These are phyloP conservation scores for Podaxis sp. DNA, from an alignment of 768 basidiomycete genomes.

Conservation along the genomic window DNA sequence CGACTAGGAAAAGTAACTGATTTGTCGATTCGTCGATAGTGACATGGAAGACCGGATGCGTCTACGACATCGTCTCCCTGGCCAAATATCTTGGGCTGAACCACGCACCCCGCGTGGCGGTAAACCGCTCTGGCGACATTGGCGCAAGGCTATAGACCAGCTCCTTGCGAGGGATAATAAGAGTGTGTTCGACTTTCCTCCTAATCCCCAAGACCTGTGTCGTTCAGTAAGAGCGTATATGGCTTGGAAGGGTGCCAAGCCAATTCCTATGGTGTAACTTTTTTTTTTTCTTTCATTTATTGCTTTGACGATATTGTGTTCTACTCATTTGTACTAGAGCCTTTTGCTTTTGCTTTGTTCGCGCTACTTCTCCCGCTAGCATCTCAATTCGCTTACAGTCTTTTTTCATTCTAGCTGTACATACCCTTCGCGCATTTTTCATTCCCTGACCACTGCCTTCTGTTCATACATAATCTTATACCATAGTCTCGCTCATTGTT, in stretches of 20 bases:
- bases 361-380: neutral
- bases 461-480: neutral
- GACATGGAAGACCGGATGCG: conserved; percentile 76
- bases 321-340: neutral
- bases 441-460: neutral
- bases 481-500: neutral
- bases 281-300: neutral
- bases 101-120: conserved; percentile 27
- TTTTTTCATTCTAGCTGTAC: neutral
- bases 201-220: conserved; percentile 31
- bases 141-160: conserved; percentile 13
- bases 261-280: conserved; percentile 1
- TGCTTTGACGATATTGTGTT: neutral
- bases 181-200: conserved; percentile 31
- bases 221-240: conserved; percentile 57
- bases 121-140: conserved; percentile 11
- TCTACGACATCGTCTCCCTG: conserved; percentile 48
- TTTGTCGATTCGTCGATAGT: conserved; percentile 31
- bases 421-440: neutral
- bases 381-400: neutral
- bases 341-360: neutral
- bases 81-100: conserved; percentile 51
- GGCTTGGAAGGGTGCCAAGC: conserved; percentile 37
- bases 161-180: conserved; percentile 3
- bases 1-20: conserved; percentile 1